These are phyloP conservation scores for Passiflora organensis DNA, from an alignment of 345 rosid species.

Conservation along the genomic window DNA sequence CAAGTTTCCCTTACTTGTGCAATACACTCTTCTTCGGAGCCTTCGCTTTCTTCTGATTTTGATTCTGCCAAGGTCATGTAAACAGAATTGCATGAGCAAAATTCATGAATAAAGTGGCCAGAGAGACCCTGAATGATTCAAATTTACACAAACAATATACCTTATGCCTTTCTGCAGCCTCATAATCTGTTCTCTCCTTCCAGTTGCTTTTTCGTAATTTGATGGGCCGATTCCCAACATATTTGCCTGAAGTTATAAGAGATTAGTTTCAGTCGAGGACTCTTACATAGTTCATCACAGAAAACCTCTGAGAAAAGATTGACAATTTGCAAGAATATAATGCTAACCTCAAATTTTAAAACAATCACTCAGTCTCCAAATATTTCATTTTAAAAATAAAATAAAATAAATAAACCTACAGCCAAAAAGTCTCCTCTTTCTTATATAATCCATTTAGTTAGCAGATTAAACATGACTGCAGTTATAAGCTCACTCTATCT, in stretches of 20 bases:
- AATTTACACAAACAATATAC: constrained; percentile 15
- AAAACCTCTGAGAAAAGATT: no score
- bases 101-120: not conserved
- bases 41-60: constrained; percentile 65
- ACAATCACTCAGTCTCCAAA: no score
- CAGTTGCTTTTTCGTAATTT: constrained; percentile 95
- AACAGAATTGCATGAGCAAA: constrained; percentile 2
- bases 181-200: constrained; percentile 82
- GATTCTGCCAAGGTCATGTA: constrained; percentile 41
- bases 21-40: constrained; percentile 63
- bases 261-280: no score
- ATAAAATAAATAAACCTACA: no score
- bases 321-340: no score
- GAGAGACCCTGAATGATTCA: not conserved
- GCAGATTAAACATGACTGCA: not conserved
- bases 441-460: no score
- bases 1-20: constrained; percentile 74
- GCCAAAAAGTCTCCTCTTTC: no score
- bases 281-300: no score
- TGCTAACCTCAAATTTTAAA: no score
- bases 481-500: not conserved
- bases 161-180: constrained; percentile 70
- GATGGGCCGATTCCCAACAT: constrained; percentile 94
- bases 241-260: constrained; percentile 80
- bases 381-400: no score